Evolutionary conservation across 352 stramenopile species (phyloP).

Genomic region (Globisporangium rhizosaccharum): DNA sequence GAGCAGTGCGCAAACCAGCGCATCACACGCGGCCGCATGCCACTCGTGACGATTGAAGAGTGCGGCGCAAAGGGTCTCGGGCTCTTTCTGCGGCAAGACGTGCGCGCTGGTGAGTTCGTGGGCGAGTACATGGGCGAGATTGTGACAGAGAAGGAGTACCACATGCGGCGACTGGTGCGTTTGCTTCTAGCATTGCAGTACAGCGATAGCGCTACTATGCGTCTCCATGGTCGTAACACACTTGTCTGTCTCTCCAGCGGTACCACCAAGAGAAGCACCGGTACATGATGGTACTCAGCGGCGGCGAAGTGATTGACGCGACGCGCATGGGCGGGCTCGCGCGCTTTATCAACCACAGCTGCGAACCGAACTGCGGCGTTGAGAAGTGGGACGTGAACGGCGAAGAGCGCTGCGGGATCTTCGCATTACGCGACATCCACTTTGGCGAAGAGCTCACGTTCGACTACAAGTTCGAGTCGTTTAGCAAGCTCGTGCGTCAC

Average conservation of each 20-base stretch:
- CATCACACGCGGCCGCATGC: constrained; percentile 64
- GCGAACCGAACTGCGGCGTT: constrained; percentile 90
- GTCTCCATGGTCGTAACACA: background rate
- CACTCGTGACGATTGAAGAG: constrained; percentile 37
- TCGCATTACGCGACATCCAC: constrained; percentile 86
- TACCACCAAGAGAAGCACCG: constrained; percentile 83
- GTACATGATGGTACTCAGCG: constrained; percentile 84
- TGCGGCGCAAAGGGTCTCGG: constrained; percentile 64
- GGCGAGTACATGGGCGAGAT: constrained; percentile 84
- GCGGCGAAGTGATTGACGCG: constrained; percentile 85
- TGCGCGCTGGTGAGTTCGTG: constrained; percentile 60
- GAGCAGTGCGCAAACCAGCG: constrained; percentile 70
- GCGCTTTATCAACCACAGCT: constrained; percentile 96
- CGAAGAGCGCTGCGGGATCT: constrained; percentile 94
- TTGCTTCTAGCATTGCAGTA: background rate
- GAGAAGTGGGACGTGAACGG: constrained; percentile 93
- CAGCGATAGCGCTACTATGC: background rate
- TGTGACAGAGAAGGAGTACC: constrained; percentile 79
- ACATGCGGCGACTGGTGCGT: constrained; percentile 65
- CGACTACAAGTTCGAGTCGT: constrained; percentile 92
- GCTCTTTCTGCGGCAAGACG: constrained; percentile 37
- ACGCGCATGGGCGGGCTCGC: constrained; percentile 88
- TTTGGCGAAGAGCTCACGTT: constrained; percentile 91
- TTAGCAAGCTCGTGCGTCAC: constrained; percentile 35
- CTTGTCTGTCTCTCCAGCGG: constrained; percentile 23